Evolutionary conservation across 2,329 filamentous ascomycete species (phyloP), one percentile per base, ranked within the genome.

Genomic region (Clonostachys rosea): DNA sequence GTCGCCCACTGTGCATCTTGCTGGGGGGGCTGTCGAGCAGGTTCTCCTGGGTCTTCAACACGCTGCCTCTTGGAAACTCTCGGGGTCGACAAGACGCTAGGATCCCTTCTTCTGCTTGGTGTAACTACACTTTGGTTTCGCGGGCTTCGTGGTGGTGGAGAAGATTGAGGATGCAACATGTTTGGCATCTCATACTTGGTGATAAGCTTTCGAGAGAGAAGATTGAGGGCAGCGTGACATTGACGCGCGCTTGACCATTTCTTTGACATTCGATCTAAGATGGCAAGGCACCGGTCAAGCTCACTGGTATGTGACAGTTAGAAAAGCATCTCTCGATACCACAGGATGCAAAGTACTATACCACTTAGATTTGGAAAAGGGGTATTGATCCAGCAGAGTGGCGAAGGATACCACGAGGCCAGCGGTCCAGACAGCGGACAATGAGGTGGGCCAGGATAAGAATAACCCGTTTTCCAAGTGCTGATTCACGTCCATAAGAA

Each of bases 401-500:
- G 63, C 61, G 48, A 66, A 66, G 2, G 63, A 62, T 8, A 68
- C 50, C 6, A 66, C 59, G 2, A 68, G 53, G 8, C 66, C 64
- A 7, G 62, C 59, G 62, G 67, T 68, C 65, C 65, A 68, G 0
- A 56, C 52, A 2, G 63, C 59, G 1, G 65, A 64, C 24, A 68
- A 52, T 11, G 59, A 60, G 0, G 62, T 61, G 0, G 65, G 65
- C 65, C 64, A 68, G 52, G 54, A 62, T 42, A 50, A 53, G n/a
- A 54, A 44, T 3, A 50, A 50, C 14, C 46, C 52, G 6, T 52
- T 51, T 8, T 42, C 46, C 41, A 54, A 54, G n/a, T 44, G 43
- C 14, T 54, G 50, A 34, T 63, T 35, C 0, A 46, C 50, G 9
- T 52, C 49, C n/a, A 62, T 53, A 18, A 66, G 63, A 14, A 53